Evolutionary conservation across 306 rosid genomes (phyloP).

Genomic region (Morella rubra): DNA sequence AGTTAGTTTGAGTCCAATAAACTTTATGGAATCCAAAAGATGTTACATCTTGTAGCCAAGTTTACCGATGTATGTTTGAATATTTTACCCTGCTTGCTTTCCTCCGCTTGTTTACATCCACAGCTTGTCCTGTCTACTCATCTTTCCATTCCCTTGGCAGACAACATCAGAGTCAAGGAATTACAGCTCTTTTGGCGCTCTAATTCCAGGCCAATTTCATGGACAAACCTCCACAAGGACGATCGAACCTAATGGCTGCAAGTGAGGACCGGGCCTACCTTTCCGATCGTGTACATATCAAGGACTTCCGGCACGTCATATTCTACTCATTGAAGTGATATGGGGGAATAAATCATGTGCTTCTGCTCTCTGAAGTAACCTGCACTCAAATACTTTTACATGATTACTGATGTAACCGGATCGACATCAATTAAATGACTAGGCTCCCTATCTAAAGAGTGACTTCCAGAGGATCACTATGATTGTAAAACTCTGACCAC

Average conservation of each 20-base stretch:
- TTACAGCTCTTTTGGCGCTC: slow-evolving; percentile 39
- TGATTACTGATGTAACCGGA: neutral
- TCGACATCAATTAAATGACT: slow-evolving; percentile 21
- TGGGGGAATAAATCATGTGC: slow-evolving; percentile 6
- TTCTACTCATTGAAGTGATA: slow-evolving; percentile 16
- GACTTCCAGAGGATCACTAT: slow-evolving; percentile 1
- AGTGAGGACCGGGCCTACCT: slow-evolving; percentile 34
- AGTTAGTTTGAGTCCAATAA: slow-evolving; percentile 14
- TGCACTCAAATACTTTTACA: slow-evolving; percentile 4
- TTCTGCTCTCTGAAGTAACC: slow-evolving; percentile 15
- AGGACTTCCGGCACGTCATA: slow-evolving; percentile 25
- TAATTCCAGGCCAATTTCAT: slow-evolving; percentile 35
- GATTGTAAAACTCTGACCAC: too few relatives aligned
- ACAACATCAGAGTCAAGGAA: slow-evolving; percentile 46
- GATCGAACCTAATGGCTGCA: slow-evolving; percentile 29
- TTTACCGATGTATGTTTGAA: slow-evolving; percentile 37
- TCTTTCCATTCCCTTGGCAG: slow-evolving; percentile 45
- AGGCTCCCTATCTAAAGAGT: slow-evolving; percentile 9
- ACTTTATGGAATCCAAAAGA: slow-evolving; percentile 4
- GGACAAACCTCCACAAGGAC: slow-evolving; percentile 30
- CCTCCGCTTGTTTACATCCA: slow-evolving; percentile 33
- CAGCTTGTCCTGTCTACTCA: slow-evolving; percentile 41
- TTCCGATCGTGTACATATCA: neutral
- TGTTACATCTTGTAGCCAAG: too few relatives aligned
- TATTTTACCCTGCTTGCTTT: slow-evolving; percentile 22